Evolutionary conservation across 2,329 filamentous ascomycete genomes (phyloP), one percentile per base, ranked within the genome.

Genomic region (Cucurbitaria berberidis): DNA sequence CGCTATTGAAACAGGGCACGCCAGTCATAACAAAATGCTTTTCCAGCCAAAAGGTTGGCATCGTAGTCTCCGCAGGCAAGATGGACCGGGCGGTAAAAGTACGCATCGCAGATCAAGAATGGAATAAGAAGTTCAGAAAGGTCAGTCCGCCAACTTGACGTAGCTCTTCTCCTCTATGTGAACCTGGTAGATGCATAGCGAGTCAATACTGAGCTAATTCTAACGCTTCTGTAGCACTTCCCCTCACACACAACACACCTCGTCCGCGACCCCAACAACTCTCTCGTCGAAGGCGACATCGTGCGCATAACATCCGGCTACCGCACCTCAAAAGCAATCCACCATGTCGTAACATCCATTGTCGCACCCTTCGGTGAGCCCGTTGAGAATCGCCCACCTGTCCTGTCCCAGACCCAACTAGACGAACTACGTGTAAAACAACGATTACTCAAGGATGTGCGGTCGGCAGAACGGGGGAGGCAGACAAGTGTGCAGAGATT

Each of bases 11-110:
- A 36, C 47, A 60, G 19, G 54, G 53, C 11, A 56, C 51, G 11
- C 61, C 67, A 13, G 62, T 73, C 35, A 52, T 74, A 5, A 65
- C 64, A 4, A 61, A 63, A 45, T 56, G 61, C 44, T 59, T 70
- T n/a, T 65, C 65, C 22, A 67, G 62, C 42, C 59, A 68, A 18
- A 70, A 73, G 57, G 65, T 69, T 2, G 89, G 89, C 57, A 85
- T 93, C 35, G 90, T 93, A 21, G 84, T 93, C 44, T 91, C 89
- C 36, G 86, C 89, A 6, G 90, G 90, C 18, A 82, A 87, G 53
- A 92, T 92, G 88, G 77, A 86, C 53, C 90, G 88, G 76, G 92
- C 89, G 2, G 89, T 92, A 51, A 92, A 90, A 76, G 90, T 93
- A 57, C 84, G 86, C 61, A 82, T 93, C 13, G 87, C 88, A 45